Conservation (phyloP, 78 protist genomes). For the Fonticula alba region DNA sequence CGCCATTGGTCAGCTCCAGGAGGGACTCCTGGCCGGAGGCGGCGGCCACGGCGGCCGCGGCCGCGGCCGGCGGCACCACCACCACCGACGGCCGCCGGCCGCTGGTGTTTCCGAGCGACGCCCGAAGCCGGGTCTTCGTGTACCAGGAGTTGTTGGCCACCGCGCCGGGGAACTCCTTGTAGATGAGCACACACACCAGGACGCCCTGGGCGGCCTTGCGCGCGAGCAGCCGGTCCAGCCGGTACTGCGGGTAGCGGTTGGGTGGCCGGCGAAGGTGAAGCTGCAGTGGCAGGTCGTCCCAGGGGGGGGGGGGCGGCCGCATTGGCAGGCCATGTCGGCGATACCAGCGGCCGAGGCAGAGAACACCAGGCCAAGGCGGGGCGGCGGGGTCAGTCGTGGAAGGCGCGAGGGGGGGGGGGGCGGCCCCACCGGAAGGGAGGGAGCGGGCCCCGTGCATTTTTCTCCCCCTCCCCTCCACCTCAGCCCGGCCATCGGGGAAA, state of each 20-base stretch:
- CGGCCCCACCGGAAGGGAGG: too few relatives aligned
- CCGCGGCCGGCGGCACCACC: conserved; percentile 20
- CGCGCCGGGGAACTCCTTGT: conserved; percentile 23
- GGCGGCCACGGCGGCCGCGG: conserved; percentile 20
- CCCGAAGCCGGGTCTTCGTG: not conserved
- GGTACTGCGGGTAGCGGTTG: not conserved
- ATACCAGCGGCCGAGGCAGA: not conserved
- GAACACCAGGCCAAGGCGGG: not conserved
- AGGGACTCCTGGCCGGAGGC: conserved; percentile 24
- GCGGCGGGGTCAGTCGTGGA: too few relatives aligned
- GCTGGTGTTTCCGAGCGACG: not conserved
- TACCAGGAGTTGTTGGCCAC: not conserved
- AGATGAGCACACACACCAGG: conserved; percentile 15
- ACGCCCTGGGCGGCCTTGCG: conserved; percentile 35
- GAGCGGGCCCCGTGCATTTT: too few relatives aligned
- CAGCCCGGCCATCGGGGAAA: too few relatives aligned
- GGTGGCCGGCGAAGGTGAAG: conserved; percentile 8
- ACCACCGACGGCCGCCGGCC: conserved; percentile 20
- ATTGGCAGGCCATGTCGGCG: too few relatives aligned
- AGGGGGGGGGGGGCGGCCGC: too few relatives aligned
- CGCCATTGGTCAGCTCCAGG: conserved; percentile 3
- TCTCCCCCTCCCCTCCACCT: not conserved
- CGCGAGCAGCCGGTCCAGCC: conserved; percentile 25
- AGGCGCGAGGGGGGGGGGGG: too few relatives aligned
- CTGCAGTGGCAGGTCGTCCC: too few relatives aligned